These are phyloP conservation scores for Colletotrichum liaoningense DNA, from an alignment of 2,329 filamentous ascomycete genomes.

Conservation along the genomic window DNA sequence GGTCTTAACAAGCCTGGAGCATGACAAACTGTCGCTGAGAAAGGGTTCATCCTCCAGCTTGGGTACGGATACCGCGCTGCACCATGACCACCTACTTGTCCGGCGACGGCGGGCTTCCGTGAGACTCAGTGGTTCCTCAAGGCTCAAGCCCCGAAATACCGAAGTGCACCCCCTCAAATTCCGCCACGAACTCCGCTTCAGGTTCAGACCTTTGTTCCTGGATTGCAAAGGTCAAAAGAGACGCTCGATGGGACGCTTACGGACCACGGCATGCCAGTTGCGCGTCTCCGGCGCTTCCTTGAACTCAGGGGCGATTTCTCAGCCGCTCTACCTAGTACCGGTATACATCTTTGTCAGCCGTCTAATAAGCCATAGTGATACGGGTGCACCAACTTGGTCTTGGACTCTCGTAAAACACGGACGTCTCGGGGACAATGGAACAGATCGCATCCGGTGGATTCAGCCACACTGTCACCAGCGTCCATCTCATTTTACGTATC, in stretches of 20 bases:
- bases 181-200: slow-evolving; percentile 18
- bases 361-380: neutral
- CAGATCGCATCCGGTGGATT: neutral
- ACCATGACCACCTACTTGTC: neutral
- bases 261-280: neutral
- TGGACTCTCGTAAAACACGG: neutral
- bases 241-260: neutral
- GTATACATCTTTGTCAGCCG: slow-evolving; percentile 21
- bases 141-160: slow-evolving; percentile 10
- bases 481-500: slow-evolving; percentile 15
- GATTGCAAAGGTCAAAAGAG: neutral
- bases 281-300: neutral
- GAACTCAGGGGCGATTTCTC: neutral
- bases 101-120: slow-evolving; percentile 23
- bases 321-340: neutral
- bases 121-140: slow-evolving; percentile 1
- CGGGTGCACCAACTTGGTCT: neutral
- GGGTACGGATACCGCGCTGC: neutral
- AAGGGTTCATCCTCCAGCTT: neutral
- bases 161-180: slow-evolving; percentile 10
- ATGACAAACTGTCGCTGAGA: neutral
- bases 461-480: slow-evolving; percentile 18
- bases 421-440: slow-evolving; percentile 4
- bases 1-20: neutral
- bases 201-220: neutral